Percentiles rank a stretch among this genome's conserved stretches.
These are phyloP conservation scores for Pseudogymnoascus sp. DNA, from an alignment of 2,329 filamentous ascomycete genomes.

Conservation along the genomic window DNA sequence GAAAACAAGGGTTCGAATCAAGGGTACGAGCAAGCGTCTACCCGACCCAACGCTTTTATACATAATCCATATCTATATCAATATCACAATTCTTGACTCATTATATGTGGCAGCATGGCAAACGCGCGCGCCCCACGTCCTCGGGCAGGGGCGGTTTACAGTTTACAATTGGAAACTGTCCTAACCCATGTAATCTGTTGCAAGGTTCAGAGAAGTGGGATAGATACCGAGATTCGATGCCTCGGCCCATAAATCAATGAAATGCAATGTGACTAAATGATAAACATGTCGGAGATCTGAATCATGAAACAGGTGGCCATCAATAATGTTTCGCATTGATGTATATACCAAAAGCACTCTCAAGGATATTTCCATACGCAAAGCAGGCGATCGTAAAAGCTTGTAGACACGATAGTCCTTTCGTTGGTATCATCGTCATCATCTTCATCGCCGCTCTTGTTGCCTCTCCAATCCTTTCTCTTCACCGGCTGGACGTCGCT, in stretches of 20 bases:
- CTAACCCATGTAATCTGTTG: neutral
- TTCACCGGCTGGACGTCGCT: slow-evolving; percentile 54
- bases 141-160: no score
- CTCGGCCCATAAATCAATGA: neutral
- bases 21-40: neutral
- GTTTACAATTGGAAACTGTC: neutral
- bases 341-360: neutral
- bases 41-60: neutral
- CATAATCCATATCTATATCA: neutral
- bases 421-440: slow-evolving; percentile 5
- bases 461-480: slow-evolving; percentile 15
- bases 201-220: neutral
- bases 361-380: slow-evolving; percentile 52
- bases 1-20: neutral
- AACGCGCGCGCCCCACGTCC: neutral
- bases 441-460: neutral
- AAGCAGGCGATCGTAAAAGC: slow-evolving; percentile 66
- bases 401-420: slow-evolving; percentile 50
- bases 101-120: neutral
- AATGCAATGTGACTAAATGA: neutral
- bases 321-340: neutral
- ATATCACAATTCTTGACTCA: neutral
- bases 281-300: neutral
- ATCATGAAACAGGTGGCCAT: neutral
- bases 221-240: neutral